These are phyloP conservation scores for Verticillium zaregamsianum DNA, from an alignment of 2,329 filamentous ascomycete genomes.

Conservation along the genomic window DNA sequence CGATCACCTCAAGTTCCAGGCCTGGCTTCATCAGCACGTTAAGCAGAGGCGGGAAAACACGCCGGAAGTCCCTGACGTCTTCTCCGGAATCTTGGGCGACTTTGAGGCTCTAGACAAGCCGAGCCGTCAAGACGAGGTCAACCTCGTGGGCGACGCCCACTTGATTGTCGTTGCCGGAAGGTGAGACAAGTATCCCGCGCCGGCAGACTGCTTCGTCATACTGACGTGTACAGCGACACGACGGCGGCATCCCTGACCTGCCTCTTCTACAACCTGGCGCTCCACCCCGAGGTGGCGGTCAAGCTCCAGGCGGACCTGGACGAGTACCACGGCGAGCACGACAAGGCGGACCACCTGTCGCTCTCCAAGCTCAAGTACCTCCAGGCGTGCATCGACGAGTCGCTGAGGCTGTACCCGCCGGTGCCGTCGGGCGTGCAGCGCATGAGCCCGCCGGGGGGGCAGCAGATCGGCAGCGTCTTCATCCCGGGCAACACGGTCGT, in stretches of 20 bases:
- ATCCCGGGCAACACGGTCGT: constrained; percentile 33
- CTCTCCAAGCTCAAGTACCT: constrained; percentile 22
- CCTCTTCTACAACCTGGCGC: constrained; percentile 13
- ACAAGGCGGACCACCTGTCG: constrained; percentile 9
- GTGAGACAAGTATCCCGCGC: constrained; percentile 7
- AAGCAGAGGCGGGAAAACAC: constrained; percentile 10
- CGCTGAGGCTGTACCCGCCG: constrained; percentile 31
- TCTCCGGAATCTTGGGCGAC: constrained; percentile 25
- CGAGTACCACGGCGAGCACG: constrained; percentile 9
- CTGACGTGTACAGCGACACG: constrained; percentile 10
- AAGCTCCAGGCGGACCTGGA: constrained; percentile 9
- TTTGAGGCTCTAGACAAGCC: constrained; percentile 13
- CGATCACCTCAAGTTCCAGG: constrained; percentile 13
- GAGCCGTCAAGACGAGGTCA: constrained; percentile 16
- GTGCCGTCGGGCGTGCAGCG: constrained; percentile 29
- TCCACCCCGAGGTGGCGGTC: constrained; percentile 1
- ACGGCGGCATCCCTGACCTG: constrained; percentile 11
- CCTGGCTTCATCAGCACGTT: constrained; percentile 13
- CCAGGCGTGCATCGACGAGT: constrained; percentile 34
- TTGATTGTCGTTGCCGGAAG: constrained; percentile 27
- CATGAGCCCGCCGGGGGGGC: constrained; percentile 31
- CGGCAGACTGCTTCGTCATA: not conserved
- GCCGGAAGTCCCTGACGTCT: constrained; percentile 22
- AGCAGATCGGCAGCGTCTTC: constrained; percentile 23
- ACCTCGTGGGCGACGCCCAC: constrained; percentile 23